phyloP scores from a whole-genome alignment of 208 protist genomes.

The Naegleria lovaniensis region DNA sequence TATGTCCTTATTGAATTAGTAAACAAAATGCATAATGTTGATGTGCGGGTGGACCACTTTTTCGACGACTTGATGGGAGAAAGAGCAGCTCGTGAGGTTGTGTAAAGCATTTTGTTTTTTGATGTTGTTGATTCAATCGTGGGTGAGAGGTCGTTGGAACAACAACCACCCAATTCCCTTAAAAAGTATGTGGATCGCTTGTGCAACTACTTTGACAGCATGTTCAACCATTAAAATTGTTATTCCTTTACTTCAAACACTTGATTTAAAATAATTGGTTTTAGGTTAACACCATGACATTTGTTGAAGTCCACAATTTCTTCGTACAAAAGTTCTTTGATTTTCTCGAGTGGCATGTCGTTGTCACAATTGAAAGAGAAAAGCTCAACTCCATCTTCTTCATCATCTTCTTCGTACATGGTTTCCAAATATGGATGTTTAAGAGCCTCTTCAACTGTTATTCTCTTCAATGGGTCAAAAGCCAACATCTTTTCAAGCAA shows the following conservation, averaged over 20 bases:
- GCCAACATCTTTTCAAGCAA: slow-evolving; percentile 52
- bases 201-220: too few relatives aligned
- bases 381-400: neutral
- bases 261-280: neutral
- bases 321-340: neutral
- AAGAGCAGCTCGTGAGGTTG: too few relatives aligned
- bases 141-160: too few relatives aligned
- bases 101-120: too few relatives aligned
- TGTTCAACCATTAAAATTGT: neutral
- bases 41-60: too few relatives aligned
- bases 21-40: too few relatives aligned
- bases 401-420: neutral
- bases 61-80: too few relatives aligned
- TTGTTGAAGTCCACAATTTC: slow-evolving; percentile 5
- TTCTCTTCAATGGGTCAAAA: slow-evolving; percentile 50
- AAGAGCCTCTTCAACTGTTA: slow-evolving; percentile 53
- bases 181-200: too few relatives aligned
- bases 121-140: too few relatives aligned
- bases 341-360: neutral
- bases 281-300: neutral
- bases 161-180: too few relatives aligned
- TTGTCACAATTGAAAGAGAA: slow-evolving; percentile 4
- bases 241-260: neutral
- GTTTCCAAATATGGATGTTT: slow-evolving; percentile 44
- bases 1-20: too few relatives aligned